Evolutionary conservation across 2,329 filamentous ascomycete species (phyloP), one percentile per base, ranked within the genome.

Genomic region (Venturia effusa): DNA sequence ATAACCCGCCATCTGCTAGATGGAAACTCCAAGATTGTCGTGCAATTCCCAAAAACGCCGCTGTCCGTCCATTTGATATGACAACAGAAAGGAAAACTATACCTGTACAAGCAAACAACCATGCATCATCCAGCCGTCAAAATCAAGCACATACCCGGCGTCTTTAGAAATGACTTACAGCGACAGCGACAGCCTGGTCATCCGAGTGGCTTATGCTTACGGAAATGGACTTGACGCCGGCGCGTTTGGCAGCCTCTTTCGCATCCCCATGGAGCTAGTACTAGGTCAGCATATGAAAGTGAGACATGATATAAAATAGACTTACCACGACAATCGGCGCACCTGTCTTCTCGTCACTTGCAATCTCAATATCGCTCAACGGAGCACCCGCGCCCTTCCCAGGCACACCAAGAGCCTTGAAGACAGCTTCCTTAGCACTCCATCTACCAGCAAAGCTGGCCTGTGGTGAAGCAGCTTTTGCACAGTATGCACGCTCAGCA

Each of bases 381-480:
- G 91, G 83, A 66, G 94, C 93, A 68, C 95, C 94, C 11, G 89
- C 92, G 66, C 94, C 94, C 77, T 89, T 87, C 76, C 92, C 88
- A 69, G 83, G 79, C 15, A 97, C 92, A 68, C 92, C 92, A 17
- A 99, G 82, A 43, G 90, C 92, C 84, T 99, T 99, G 83, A 99
- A 99, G 0, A 99, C 92, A 34, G 94, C 94, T 79, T 99, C 94
- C 81, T 99, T 99, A 41, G 94, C 94, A 71, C 88, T 93, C 94
- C 94, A 99, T 69, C 92, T 87, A 61, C 94, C 94, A 5, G 93
- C 91, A 77, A 97, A 99, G 61, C 91, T 95, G 68, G 92, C 90
- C 73, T 91, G 90, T 1, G 92, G 89, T 72, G 84, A 88, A 6
- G 91, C 79, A 19, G 90, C 88, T 72, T 88, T 85, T 67, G 83